Evolutionary conservation across 805 yeast species (phyloP).

Genomic region (Candida easanensis): DNA sequence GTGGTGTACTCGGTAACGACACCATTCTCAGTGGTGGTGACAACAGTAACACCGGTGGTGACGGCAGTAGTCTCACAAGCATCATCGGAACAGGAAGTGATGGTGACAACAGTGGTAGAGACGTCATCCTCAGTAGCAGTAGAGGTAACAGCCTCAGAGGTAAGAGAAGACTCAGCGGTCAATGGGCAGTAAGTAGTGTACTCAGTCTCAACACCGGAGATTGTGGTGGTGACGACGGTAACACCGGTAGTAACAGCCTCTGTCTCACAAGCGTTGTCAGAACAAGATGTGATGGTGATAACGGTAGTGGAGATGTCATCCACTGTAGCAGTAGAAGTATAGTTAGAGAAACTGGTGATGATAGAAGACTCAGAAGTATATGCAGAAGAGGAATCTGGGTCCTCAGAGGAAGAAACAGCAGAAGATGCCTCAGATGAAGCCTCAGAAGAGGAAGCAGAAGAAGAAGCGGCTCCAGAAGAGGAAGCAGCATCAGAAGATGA

Average conservation of each 20-base stretch:
- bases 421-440: constrained; percentile 3
- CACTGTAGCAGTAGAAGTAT: constrained; percentile 30
- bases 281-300: constrained; percentile 10
- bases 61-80: constrained; percentile 18
- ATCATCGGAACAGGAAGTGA: constrained; percentile 25
- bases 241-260: constrained; percentile 26
- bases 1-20: constrained; percentile 21
- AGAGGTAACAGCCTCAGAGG: constrained; percentile 2
- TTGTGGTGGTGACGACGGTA: constrained; percentile 30
- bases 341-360: background rate
- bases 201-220: constrained; percentile 17
- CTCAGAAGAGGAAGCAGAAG: constrained; percentile 3
- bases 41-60: constrained; percentile 30
- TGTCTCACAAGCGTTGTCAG: constrained; percentile 8
- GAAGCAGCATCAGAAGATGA: constrained; percentile 8
- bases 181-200: constrained; percentile 20
- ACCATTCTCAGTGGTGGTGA: constrained; percentile 29
- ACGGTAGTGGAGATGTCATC: constrained; percentile 8
- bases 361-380: background rate
- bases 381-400: no score
- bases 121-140: constrained; percentile 17
- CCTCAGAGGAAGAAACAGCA: constrained; percentile 2
- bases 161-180: constrained; percentile 6
- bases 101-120: constrained; percentile 17
- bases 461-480: constrained; percentile 2